Evolutionary conservation across 1,284 basidiomycete species (phyloP).

Genomic region (Exobasidium cylindrosporum): DNA sequence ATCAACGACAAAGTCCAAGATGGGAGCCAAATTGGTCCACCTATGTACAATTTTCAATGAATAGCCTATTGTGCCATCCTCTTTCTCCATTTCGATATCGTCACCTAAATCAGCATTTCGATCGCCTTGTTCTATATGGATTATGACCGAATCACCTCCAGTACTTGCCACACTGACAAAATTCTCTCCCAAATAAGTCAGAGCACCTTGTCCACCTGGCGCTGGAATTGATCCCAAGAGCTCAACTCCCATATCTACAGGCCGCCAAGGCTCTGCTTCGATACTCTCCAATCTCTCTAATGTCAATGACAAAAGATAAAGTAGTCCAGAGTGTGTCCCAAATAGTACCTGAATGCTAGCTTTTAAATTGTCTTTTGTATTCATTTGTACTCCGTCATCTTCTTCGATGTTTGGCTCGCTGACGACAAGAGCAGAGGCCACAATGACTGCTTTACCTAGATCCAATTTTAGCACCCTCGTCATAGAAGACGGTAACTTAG

Average conservation of each 20-base stretch:
- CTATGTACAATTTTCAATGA: conserved; percentile 20
- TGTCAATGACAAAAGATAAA: conserved; percentile 23
- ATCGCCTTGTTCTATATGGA: conserved; percentile 2
- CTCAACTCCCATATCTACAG: conserved; percentile 21
- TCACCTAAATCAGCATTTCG: background rate
- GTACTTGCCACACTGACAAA: conserved; percentile 39
- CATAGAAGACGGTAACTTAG: background rate
- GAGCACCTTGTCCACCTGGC: conserved; percentile 30
- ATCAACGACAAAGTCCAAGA: conserved; percentile 79
- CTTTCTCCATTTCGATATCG: conserved; percentile 1
- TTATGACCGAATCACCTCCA: conserved; percentile 38
- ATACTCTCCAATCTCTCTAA: conserved; percentile 13
- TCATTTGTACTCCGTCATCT: conserved; percentile 8
- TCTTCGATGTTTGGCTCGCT: conserved; percentile 10
- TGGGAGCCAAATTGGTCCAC: conserved; percentile 68
- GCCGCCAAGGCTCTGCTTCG: conserved; percentile 5
- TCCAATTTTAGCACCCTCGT: conserved; percentile 24
- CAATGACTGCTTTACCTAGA: conserved; percentile 33
- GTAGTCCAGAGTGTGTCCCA: conserved; percentile 17
- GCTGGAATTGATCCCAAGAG: conserved; percentile 27
- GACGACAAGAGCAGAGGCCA: conserved; percentile 29
- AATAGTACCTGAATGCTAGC: conserved; percentile 27
- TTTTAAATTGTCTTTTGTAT: background rate
- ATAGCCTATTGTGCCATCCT: background rate
- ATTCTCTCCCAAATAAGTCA: conserved; percentile 42